Conservation (phyloP, 768 basidiomycete genomes). For the Coprinopsis sp. region DNA sequence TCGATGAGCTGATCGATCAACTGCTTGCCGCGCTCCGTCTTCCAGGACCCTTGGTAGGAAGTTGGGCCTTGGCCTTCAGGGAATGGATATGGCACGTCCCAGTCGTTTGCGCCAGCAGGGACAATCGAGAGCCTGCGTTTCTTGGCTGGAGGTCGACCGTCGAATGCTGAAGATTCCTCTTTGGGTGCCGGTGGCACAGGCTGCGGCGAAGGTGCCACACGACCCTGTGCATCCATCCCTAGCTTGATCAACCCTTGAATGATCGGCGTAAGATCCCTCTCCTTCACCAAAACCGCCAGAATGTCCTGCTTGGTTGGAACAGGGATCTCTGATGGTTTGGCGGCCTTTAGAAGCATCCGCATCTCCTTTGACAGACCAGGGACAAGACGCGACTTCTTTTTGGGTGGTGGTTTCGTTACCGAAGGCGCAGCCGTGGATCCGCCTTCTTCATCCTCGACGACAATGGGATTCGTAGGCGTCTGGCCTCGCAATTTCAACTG, state of each 20-base stretch:
- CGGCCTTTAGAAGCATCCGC: slow-evolving; percentile 12
- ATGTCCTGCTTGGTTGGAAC: slow-evolving; percentile 55
- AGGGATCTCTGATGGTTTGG: slow-evolving; percentile 42
- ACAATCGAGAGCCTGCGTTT: slow-evolving; percentile 61
- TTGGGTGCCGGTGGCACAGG: too few species aligned
- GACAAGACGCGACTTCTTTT: slow-evolving; percentile 11
- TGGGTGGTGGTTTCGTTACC: slow-evolving; percentile 5
- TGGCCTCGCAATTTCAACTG: slow-evolving; percentile 45
- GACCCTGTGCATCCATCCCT: slow-evolving; percentile 34
- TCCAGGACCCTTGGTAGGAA: slow-evolving; percentile 62
- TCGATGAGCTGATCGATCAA: slow-evolving; percentile 57
- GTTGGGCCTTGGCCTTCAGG: slow-evolving; percentile 63
- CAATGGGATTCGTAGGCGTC: slow-evolving; percentile 60
- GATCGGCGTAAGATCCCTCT: slow-evolving; percentile 65
- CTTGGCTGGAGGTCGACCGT: slow-evolving; percentile 37
- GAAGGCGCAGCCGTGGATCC: slow-evolving; percentile 24
- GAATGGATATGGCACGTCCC: slow-evolving; percentile 84
- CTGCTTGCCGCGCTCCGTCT: slow-evolving; percentile 55
- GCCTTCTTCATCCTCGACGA: slow-evolving; percentile 57
- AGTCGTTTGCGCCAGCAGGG: slow-evolving; percentile 76
- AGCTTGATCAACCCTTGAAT: slow-evolving; percentile 59
- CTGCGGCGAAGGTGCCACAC: background rate
- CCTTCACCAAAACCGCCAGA: slow-evolving; percentile 51
- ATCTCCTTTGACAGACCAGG: background rate
- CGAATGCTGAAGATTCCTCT: too few species aligned